Base-by-base conservation (phyloP, 2,329 filamentous ascomycete genomes). In the Venturia carpophila region DNA sequence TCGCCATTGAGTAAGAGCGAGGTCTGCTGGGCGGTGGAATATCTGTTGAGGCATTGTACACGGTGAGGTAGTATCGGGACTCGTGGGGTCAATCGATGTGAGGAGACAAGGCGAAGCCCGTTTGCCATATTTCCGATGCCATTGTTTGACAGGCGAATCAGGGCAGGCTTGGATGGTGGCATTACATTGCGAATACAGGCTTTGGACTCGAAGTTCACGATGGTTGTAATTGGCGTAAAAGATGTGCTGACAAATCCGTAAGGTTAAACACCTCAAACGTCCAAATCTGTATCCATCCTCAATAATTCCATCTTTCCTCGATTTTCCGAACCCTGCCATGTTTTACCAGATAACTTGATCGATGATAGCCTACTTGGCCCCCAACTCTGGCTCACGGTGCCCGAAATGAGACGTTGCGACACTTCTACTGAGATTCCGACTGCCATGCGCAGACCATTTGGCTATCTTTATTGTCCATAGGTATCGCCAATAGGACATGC, bases 161-260 rank as follows among this genome's bases (percentile, higher is more conserved):
- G 52, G 52, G 37, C 52, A 37, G 52, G 27, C 52, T 58, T 58
- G 52, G 52, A 58, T 37, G 37, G 37, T 58, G 52, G 52, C 52
- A 58, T 58, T 58, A 58, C 52, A 58, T 58, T 21, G 15, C 52
- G 49, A 27, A 11, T 34, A 30, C n/a, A 37, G 30, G n/a, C 2
- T 10, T 34, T 11, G 6, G 30, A 4, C 4, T 47, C 1, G 27
- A 17, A 56, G 27, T 19, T 56, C 49, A 56, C 49, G 49, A 56
- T 56, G 49, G 17, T 56, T 56, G 45, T 3, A 3, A 3, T 1
- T n/a, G 21, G 6, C 6, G 10, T 34, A 10, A 19, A 34, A 34
- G 4, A 56, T 15, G 13, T 30, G 52, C 52, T 58, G 52, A 58
- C 52, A 34, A 34, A 58, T 10, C 52, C 13, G 52, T 19, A n/a